Base-by-base conservation (phyloP, 2,329 filamentous ascomycete genomes). In the Amphichorda felina region DNA sequence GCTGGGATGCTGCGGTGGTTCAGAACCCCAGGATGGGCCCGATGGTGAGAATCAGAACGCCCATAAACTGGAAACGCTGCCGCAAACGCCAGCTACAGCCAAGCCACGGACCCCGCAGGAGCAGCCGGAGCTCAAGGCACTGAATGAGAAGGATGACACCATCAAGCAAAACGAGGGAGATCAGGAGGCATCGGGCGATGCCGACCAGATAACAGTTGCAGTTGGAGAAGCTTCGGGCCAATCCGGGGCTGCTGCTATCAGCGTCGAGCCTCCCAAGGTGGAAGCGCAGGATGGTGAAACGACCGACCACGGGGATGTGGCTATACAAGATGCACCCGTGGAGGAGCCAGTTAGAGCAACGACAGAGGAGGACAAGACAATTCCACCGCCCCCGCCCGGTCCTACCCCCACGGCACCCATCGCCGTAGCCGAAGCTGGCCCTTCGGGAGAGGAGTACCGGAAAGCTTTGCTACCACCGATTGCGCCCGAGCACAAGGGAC, bases 381-480 rank as follows among this genome's bases (percentile, higher is more conserved):
- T 61, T 42, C 57, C 67, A 2, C 64, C 65, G 21, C 64, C 64
- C 4, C 68, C 68, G 15, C 64, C 68, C 16, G 56, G 8, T 61
- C 66, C 7, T 52, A 59, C 18, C 61, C 66, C 18, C 7, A 50
- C 56, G 18, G 53, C 45, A 44, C 59, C 41, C 53, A 66, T 44
- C 53, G 68, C 35, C 14, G 41, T 50, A 8, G 35, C 41, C 7
- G 67, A 70, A 33, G 57, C 59, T 7, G 60, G 61, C 17, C 60
- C 60, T 32, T 57, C 60, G 15, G 55, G 55, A 13, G 60, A 59
- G 10, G 61, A 58, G 39, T 49, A 31, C 56, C 70, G 49, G 61
- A 78, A 79, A 49, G 85, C 73, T 61, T 67, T 98, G 25, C 64
- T 98, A 37, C 87, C 87, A n/a, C 79, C 88, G 1, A 73, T 89